These are phyloP conservation scores for Globisporangium cederbergense DNA, from an alignment of 352 stramenopile species.

Conservation along the genomic window DNA sequence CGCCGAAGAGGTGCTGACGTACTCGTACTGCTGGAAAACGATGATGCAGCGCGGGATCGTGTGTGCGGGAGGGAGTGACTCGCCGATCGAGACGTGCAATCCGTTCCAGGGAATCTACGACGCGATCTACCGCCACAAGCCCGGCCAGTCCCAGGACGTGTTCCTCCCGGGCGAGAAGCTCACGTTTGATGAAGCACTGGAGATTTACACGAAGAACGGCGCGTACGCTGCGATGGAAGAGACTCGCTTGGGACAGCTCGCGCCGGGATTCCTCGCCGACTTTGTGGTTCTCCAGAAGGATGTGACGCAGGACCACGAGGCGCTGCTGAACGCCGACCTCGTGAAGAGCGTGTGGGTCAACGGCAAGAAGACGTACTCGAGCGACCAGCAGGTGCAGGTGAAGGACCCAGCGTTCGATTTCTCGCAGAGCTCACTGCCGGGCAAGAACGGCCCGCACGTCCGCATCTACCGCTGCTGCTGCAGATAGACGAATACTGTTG, in stretches of 20 bases:
- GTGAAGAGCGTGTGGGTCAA: constrained; percentile 64
- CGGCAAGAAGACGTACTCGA: constrained; percentile 51
- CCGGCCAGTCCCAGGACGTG: constrained; percentile 36
- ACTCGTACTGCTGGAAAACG: constrained; percentile 86
- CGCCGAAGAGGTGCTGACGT: constrained; percentile 43
- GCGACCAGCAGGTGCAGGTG: constrained; percentile 22
- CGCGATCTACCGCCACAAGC: constrained; percentile 72
- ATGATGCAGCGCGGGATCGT: constrained; percentile 69
- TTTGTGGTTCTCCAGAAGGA: constrained; percentile 74
- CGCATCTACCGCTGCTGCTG: constrained; percentile 65
- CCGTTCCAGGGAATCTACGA: constrained; percentile 89
- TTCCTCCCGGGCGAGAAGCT: constrained; percentile 67
- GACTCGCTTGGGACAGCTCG: constrained; percentile 42
- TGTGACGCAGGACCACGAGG: constrained; percentile 35
- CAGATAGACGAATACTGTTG: constrained; percentile 9
- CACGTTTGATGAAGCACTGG: constrained; percentile 70
- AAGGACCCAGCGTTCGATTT: constrained; percentile 29
- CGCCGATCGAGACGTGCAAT: constrained; percentile 85
- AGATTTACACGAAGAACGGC: constrained; percentile 79
- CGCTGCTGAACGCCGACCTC: constrained; percentile 44
- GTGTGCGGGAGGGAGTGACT: constrained; percentile 80
- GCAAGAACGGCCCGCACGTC: constrained; percentile 62
- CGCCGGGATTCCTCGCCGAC: constrained; percentile 51
- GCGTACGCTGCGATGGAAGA: constrained; percentile 67
- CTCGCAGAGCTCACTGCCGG: constrained; percentile 54